phyloP scores from a whole-genome alignment of 371 early-diverging fungal species.

The Funneliformis caledonium region DNA sequence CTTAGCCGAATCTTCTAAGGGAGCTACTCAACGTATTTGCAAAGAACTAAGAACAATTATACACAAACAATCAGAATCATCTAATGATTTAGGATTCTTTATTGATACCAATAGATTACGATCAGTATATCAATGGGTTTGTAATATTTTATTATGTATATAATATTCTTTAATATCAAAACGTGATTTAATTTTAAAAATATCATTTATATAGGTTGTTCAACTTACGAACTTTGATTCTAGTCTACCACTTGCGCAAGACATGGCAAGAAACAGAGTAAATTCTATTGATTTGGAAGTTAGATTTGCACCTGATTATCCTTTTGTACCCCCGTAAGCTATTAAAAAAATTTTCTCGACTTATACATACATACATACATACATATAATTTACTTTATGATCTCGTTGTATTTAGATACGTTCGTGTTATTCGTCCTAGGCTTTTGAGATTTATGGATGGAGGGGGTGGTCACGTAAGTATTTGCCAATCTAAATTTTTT shows the following conservation, averaged over 20 bases:
- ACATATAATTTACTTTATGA: neutral
- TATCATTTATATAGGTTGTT: slow-evolving; percentile 31
- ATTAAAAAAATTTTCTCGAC: neutral
- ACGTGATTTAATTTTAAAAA: neutral
- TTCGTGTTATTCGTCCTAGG: slow-evolving; percentile 46
- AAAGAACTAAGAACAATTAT: slow-evolving; percentile 31
- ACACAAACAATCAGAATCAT: slow-evolving; percentile 8
- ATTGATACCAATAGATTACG: slow-evolving; percentile 26
- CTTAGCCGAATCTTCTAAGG: slow-evolving; percentile 24
- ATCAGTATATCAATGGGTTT: slow-evolving; percentile 43
- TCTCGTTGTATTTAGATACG: slow-evolving; percentile 21
- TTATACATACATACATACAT: neutral
- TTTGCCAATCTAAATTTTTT: neutral
- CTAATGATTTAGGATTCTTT: slow-evolving; percentile 27
- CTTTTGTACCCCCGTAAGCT: slow-evolving; percentile 44
- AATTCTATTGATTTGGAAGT: slow-evolving; percentile 45
- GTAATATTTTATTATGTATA: neutral
- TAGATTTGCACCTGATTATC: slow-evolving; percentile 45
- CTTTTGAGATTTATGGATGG: slow-evolving; percentile 46
- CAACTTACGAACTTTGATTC: slow-evolving; percentile 43
- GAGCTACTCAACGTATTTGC: slow-evolving; percentile 40
- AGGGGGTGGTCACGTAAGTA: slow-evolving; percentile 48
- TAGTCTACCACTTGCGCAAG: slow-evolving; percentile 39
- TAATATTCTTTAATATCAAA: neutral
- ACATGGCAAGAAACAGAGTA: slow-evolving; percentile 30